Evolutionary conservation across 345 rosid species (phyloP), one percentile per base, ranked within the genome.

Genomic region (Citrus glauca): DNA sequence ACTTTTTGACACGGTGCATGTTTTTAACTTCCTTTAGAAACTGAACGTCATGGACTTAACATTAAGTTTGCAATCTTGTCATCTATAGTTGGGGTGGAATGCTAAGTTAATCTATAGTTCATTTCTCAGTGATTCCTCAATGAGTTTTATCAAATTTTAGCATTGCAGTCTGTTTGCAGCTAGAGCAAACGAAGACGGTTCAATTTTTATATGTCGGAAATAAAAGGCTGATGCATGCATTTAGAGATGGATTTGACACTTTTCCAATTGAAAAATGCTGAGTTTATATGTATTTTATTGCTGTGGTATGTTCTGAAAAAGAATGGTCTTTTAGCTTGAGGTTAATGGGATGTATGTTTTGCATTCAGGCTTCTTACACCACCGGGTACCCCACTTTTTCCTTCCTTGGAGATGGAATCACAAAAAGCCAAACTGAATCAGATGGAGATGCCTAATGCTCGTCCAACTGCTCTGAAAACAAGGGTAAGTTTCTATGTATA

Each of bases 321-420:
- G 8, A 9, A 30, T 63, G 37, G n/a, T 9, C 33, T 53, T 75
- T 55, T 24, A 35, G 72, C 32, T 66, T 22, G 27, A 9, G 25
- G 40, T 55, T 53, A 24, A 33, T 76, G 27, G 25, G 61, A 37
- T 63, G n/a, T 77, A 20, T 57, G 20, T 67, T 73, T 63, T 73
- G 30, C 69, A 62, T 73, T 76, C 88, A 95, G 98, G 98, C 94
- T 95, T 79, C 88, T 95, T 27, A 88, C 97, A 14, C 98, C 98
- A 13, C 98, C 98, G 1, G 98, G 90, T 22, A 90, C 97, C 3
- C 97, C 94, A 19, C 84, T 85, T 20, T 82, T 91, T 74, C 86
- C 91, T 78, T 84, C 90, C 75, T 82, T 87, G 82, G 96, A 90
- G 77, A 88, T 81, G 88, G 97, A 90, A 74, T 83, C 90, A 2